phyloP scores from a whole-genome alignment of 1,139 yeast species.

The Hansenula lynferdii region DNA sequence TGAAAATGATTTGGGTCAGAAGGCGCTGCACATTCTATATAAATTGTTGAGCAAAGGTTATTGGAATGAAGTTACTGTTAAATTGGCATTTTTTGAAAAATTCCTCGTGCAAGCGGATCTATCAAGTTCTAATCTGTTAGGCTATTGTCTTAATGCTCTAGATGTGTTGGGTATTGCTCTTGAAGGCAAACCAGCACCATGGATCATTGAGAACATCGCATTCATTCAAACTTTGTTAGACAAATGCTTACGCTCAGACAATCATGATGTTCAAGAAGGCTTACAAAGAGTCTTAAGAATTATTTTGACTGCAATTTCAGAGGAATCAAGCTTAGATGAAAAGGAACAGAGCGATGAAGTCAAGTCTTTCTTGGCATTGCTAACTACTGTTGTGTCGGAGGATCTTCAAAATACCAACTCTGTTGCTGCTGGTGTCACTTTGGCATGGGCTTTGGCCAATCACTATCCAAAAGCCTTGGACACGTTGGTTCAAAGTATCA shows the following conservation, averaged over 20 bases:
- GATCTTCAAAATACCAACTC: slow-evolving; percentile 81
- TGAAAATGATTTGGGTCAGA: slow-evolving; percentile 77
- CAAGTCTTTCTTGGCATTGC: slow-evolving; percentile 53
- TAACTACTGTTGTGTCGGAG: slow-evolving; percentile 72
- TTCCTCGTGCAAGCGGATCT: slow-evolving; percentile 77
- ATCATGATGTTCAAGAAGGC: slow-evolving; percentile 79
- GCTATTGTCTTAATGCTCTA: slow-evolving; percentile 83
- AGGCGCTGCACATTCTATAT: slow-evolving; percentile 72
- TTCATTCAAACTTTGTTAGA: slow-evolving; percentile 72
- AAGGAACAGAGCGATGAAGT: slow-evolving; percentile 57
- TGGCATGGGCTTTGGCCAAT: slow-evolving; percentile 78
- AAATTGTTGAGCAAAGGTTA: slow-evolving; percentile 64
- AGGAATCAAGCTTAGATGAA: slow-evolving; percentile 38
- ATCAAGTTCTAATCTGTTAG: slow-evolving; percentile 49
- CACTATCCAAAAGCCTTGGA: slow-evolving; percentile 73
- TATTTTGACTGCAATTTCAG: slow-evolving; percentile 58
- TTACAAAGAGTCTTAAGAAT: slow-evolving; percentile 69
- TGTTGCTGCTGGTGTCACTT: slow-evolving; percentile 84
- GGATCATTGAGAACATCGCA: slow-evolving; percentile 70
- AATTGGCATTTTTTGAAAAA: slow-evolving; percentile 80
- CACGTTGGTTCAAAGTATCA: slow-evolving; percentile 64
- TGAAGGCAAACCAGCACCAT: slow-evolving; percentile 66
- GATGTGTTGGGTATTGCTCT: slow-evolving; percentile 87
- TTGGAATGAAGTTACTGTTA: slow-evolving; percentile 88
- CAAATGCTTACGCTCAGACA: slow-evolving; percentile 77